Evolutionary conservation across 306 rosid genomes (phyloP), one percentile per base, ranked within the genome.

Genomic region (Pyrus bretschneideri): DNA sequence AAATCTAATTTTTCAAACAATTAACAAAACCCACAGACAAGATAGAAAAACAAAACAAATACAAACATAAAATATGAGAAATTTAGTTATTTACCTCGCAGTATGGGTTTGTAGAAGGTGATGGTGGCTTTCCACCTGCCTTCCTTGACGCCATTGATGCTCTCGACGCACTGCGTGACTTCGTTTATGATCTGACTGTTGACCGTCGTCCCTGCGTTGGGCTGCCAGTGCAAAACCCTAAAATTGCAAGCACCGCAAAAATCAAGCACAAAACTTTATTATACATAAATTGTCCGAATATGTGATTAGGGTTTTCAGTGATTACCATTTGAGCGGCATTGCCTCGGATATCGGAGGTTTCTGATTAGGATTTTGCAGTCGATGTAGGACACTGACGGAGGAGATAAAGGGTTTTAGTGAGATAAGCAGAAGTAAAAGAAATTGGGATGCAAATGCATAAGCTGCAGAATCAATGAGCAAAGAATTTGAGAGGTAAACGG

Each of bases 191-290:
- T 86, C 76, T 89, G 97, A 76, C 90, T 87, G 77, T 80, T 95
- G 71, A 87, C 96, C 0, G 82, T 76, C 9, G 84, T 73, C 80
- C 97, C 97, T n/a, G 83, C 90, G 23, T 79, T 89, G 11, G 97
- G 97, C 73, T 91, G 95, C 97, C 98, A 95, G 61, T 88, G 97
- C 89, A 94, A 79, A 81, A 94, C 87, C 94, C 98, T 90, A 75
- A 21, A 63, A 49, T 14, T 25, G 13, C 60, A 66, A 11, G n/a
- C 46, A 31, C 31, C 72, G 72, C 68, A 1, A 61, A 40, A 31
- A 12, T 59, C 18, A 67, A 49, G 71, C 21, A 63, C 58, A 67
- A 22, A 4, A 23, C 19, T 54, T 54, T 4, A 19, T 19, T 1
- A 38, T 21, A 42, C 25, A 8, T 7, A n/a, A 49, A 40, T 18